phyloP scores from a whole-genome alignment of 495 filamentous ascomycete species.

The Talaromyces thailandensis region DNA sequence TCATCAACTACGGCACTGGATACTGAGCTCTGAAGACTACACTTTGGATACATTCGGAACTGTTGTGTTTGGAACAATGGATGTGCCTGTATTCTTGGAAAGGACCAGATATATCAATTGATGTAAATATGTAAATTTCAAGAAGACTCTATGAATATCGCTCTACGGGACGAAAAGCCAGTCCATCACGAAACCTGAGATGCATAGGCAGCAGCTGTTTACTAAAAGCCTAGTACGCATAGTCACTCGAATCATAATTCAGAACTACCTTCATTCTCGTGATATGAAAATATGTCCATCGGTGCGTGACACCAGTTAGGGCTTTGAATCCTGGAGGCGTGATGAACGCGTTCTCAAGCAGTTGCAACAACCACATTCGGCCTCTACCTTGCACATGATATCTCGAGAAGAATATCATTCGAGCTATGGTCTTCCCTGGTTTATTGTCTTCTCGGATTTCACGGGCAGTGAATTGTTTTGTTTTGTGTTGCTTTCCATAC shows the following conservation, averaged over 20 bases:
- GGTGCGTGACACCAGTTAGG: background rate
- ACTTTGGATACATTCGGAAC: background rate
- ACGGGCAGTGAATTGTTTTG: too few relatives aligned
- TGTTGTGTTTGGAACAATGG: background rate
- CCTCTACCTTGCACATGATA: background rate
- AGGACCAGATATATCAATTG: background rate
- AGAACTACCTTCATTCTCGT: background rate
- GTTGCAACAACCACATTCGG: background rate
- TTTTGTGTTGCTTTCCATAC: too few relatives aligned
- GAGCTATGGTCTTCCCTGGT: too few relatives aligned
- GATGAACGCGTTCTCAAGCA: background rate
- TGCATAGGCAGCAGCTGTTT: background rate
- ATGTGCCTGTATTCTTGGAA: background rate
- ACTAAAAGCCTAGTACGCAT: background rate
- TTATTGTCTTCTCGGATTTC: too few relatives aligned
- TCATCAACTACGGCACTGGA: conserved; percentile 4
- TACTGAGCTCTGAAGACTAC: background rate
- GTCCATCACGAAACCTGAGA: background rate
- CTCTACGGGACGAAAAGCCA: background rate
- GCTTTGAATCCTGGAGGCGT: background rate
- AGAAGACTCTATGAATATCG: background rate
- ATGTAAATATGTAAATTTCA: background rate
- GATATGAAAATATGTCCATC: background rate
- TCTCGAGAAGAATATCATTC: too few relatives aligned
- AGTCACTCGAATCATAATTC: too few relatives aligned